phyloP scores from a whole-genome alignment of 805 yeast genomes.

The Starmera amethionina region DNA sequence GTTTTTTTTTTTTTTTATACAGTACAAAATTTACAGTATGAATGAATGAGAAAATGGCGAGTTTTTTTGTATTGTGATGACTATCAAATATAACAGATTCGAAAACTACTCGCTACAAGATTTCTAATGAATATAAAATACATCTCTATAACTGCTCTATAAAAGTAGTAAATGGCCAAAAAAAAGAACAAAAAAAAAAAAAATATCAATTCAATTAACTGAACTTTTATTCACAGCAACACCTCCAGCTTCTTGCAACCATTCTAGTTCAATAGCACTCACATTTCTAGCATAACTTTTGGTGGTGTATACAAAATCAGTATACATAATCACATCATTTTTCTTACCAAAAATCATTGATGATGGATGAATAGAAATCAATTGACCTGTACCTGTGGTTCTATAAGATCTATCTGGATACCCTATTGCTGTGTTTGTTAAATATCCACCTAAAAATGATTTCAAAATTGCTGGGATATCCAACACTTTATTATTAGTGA shows the following conservation, averaged over 20 bases:
- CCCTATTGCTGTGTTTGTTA: constrained; percentile 87
- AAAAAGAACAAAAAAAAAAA: too few relatives aligned
- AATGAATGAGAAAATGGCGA: neutral
- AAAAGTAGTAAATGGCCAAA: too few relatives aligned
- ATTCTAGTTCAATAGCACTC: constrained; percentile 67
- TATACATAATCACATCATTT: constrained; percentile 84
- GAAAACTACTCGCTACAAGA: neutral
- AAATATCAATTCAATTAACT: neutral
- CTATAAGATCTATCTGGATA: constrained; percentile 90
- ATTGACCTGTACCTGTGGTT: constrained; percentile 76
- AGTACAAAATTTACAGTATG: too few relatives aligned
- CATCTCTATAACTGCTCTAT: too few relatives aligned
- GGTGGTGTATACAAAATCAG: constrained; percentile 87
- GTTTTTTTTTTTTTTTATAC: neutral
- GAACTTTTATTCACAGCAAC: too few relatives aligned
- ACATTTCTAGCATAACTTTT: constrained; percentile 90
- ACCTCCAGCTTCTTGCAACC: constrained; percentile 59
- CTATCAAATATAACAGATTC: neutral
- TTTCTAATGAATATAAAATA: too few relatives aligned
- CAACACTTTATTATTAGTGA: constrained; percentile 18
- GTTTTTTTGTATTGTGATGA: neutral
- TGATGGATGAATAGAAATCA: constrained; percentile 84
- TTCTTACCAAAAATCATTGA: constrained; percentile 76
- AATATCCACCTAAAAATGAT: constrained; percentile 74
- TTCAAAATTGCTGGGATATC: constrained; percentile 56